These are phyloP conservation scores for Penicillium bovifimosum DNA, from an alignment of 495 filamentous ascomycete species.

Conservation along the genomic window DNA sequence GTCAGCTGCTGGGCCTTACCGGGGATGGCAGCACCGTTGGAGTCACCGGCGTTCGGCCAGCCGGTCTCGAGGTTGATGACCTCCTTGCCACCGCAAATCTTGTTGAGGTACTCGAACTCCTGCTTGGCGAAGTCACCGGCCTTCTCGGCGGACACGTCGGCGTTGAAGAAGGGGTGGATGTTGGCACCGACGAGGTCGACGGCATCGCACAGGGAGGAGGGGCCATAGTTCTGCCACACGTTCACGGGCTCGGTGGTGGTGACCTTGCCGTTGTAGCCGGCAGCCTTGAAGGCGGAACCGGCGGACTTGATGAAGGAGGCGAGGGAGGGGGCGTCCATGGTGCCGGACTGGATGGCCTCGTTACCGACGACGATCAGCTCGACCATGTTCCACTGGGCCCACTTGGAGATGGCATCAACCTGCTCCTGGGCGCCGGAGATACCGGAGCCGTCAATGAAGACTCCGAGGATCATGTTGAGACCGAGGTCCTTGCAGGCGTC, in stretches of 20 bases:
- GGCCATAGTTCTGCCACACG: slow-evolving; percentile 53
- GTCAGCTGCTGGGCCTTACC: slow-evolving; percentile 57
- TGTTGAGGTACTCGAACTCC: slow-evolving; percentile 61
- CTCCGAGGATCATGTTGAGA: slow-evolving; percentile 75
- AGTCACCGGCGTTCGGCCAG: slow-evolving; percentile 68
- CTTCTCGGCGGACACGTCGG: slow-evolving; percentile 47
- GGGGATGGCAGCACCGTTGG: slow-evolving; percentile 68
- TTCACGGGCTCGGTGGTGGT: slow-evolving; percentile 85
- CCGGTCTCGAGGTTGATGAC: slow-evolving; percentile 83
- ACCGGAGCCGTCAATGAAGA: slow-evolving; percentile 68
- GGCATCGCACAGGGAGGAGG: slow-evolving; percentile 54
- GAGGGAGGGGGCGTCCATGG: slow-evolving; percentile 55
- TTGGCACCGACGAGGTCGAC: slow-evolving; percentile 79
- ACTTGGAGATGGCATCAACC: slow-evolving; percentile 62
- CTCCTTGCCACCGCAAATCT: slow-evolving; percentile 57
- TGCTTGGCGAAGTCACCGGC: slow-evolving; percentile 69
- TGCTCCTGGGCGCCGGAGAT: slow-evolving; percentile 58
- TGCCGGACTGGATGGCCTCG: slow-evolving; percentile 74
- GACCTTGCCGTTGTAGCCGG: slow-evolving; percentile 68
- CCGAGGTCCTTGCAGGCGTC: slow-evolving; percentile 53
- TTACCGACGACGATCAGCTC: slow-evolving; percentile 82
- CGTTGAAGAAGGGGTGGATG: slow-evolving; percentile 93
- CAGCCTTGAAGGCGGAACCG: slow-evolving; percentile 42
- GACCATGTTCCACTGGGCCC: slow-evolving; percentile 71
- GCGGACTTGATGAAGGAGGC: slow-evolving; percentile 58